Conservation (phyloP, 257 asterid genomes). For the Haberlea rhodopensis region DNA sequence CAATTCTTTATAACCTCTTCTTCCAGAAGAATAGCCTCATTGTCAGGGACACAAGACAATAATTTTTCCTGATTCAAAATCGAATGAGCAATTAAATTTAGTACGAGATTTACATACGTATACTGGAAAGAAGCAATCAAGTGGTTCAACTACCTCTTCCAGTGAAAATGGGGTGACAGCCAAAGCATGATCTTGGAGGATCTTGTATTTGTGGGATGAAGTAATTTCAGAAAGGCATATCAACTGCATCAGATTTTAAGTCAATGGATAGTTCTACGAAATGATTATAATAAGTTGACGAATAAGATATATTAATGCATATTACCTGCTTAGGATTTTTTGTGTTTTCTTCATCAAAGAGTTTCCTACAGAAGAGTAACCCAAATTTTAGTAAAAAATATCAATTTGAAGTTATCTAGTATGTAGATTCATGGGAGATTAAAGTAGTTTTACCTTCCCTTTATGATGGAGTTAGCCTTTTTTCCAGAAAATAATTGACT, state of each 20-base stretch:
- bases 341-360: slow-evolving; percentile 39
- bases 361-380: slow-evolving; percentile 48
- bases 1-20: slow-evolving; percentile 22
- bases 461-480: slow-evolving; percentile 32
- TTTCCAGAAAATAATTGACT: slow-evolving; percentile 32
- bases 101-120: slow-evolving; percentile 19
- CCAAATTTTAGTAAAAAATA: slow-evolving; percentile 22
- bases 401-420: not conserved
- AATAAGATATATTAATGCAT: slow-evolving; percentile 2
- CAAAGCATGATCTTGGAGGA: slow-evolving; percentile 32
- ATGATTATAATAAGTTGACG: not conserved
- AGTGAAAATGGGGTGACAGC: slow-evolving; percentile 36
- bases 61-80: slow-evolving; percentile 15
- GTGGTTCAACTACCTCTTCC: slow-evolving; percentile 41
- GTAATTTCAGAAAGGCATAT: slow-evolving; percentile 34
- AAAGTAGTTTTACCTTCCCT: slow-evolving; percentile 61
- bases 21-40: slow-evolving; percentile 16
- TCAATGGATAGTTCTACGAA: slow-evolving; percentile 5
- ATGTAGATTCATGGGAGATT: slow-evolving; percentile 3
- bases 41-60: slow-evolving; percentile 6
- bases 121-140: not conserved
- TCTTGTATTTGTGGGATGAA: slow-evolving; percentile 36
- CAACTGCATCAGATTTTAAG: slow-evolving; percentile 33
- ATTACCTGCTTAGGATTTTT: slow-evolving; percentile 47
- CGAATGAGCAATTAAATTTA: slow-evolving; percentile 20